Base-by-base conservation (phyloP, 73 alveolate genomes). In the Tetrahymena borealis region DNA sequence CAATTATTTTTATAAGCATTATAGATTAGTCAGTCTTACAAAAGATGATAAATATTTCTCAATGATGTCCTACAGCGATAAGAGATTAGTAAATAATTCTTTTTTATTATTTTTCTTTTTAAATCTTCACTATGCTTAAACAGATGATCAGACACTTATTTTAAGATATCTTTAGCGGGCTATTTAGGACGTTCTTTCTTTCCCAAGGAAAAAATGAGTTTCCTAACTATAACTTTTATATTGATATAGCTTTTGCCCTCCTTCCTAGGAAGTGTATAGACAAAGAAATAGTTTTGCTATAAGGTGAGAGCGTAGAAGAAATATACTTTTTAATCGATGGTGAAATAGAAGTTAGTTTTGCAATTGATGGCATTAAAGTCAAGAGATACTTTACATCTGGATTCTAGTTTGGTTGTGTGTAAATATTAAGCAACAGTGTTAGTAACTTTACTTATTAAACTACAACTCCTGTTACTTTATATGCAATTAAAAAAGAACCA, bases 1-100 rank as follows among this genome's bases (percentile, higher is more conserved):
- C 91, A 91, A 94, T 90, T 97, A 96, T 95, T 96, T 93, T 79
- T 97, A 98, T 98, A 95, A 94, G 91, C 94, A 97, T 79, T 96
- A 97, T 90, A 90, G 99, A 90, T 91, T 97, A n/a, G 85, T 60
- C 2, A 60, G 37, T n/a, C 28, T 60, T 10, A 60, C 85, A 60
- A 60, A 60, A 60, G 85, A 60, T 15, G 85, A 60, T 18, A 60
- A 60, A n/a, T 60, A 60, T n/a, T 60, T 15, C 28, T 3, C n/a
- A 60, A 10, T 60, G 28, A 60, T 60, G 85, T 24, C 85, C 11
- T 32, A 60, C 16, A 60, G 35, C 10, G 85, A 60, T 24, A 60
- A 35, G 38, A 60, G 33, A 60, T 60, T 15, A 60, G 85, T 60
- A 60, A 60, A 60, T 0, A 13, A 20, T 3, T 24, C 28, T 60